Evolutionary conservation across 768 basidiomycete species (phyloP), one percentile per base, ranked within the genome.

Genomic region (Auriscalpium vulgare): DNA sequence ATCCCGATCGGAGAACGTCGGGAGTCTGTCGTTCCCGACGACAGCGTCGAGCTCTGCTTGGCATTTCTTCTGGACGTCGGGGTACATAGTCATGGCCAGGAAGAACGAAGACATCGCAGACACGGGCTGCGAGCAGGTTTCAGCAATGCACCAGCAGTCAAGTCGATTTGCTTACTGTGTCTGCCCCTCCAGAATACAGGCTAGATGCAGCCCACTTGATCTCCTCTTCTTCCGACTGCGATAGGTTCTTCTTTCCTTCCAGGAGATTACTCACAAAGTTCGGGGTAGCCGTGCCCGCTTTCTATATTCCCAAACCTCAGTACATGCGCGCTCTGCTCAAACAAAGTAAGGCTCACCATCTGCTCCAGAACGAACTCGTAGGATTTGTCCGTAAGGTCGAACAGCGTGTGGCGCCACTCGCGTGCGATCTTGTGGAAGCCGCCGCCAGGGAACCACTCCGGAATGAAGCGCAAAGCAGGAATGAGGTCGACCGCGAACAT

Each of bases 31-130:
- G 4, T 35, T 36, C 17, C 65, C 65, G 0, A 67, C 54, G 38
- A 66, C 57, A 3, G 55, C 3, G 21, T 68, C 67, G 44, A 68
- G 53, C 51, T 68, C 63, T 5, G 53, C 62, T 52, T 68, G 67
- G 14, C 56, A 57, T 29, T 60, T 65, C 37, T 47, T 52, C 35
- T 59, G 61, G 7, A 59, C 34, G 1, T 62, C 62, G 4, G 65
- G 67, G 48, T 66, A 61, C 54, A 63, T 58, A 2, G 67, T 63
- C 63, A 68, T 65, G 11, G 65, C 66, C 16, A 68, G 56, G 47
- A 69, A 59, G 56, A 68, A 65, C 4, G 66, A 67, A 4, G 56
- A 40, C 50, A 68, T 55, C 2, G 67, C 59, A 10, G 62, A 63
- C 17, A 63, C 63, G n/a, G 67, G 61, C 61, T 62, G 14, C 10